Conservation (phyloP, 306 rosid genomes). For the Myrica gale region DNA sequence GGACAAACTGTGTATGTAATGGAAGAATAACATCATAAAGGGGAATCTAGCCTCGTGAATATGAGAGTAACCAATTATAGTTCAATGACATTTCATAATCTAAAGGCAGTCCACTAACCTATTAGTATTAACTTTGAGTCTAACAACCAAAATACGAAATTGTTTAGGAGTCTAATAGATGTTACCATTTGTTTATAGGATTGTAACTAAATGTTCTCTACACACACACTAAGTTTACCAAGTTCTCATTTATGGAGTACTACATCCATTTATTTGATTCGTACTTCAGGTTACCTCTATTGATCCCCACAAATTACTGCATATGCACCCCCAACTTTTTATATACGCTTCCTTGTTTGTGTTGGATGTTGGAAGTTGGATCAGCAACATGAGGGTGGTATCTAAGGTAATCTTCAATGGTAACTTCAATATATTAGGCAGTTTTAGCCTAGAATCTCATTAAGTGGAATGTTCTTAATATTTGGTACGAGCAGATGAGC, state of each 20-base stretch:
- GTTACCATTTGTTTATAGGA: background rate
- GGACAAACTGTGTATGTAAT: background rate
- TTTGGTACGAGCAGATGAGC: background rate
- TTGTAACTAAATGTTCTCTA: background rate
- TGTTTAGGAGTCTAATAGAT: too few relatives aligned
- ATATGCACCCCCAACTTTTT: too few relatives aligned
- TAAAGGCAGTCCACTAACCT: background rate
- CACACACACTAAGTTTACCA: background rate
- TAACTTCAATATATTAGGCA: too few relatives aligned
- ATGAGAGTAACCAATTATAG: background rate
- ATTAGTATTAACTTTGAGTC: background rate
- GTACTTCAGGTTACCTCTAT: too few relatives aligned
- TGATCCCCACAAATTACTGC: too few relatives aligned
- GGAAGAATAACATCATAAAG: background rate
- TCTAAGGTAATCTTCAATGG: too few relatives aligned
- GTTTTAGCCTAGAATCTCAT: background rate
- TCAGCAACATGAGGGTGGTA: too few relatives aligned
- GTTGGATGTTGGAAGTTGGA: too few relatives aligned
- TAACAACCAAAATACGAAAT: background rate
- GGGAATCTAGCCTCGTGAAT: background rate
- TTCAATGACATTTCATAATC: background rate
- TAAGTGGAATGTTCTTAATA: background rate
- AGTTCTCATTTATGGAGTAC: too few relatives aligned
- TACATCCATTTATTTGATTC: too few relatives aligned
- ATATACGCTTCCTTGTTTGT: too few relatives aligned